These are phyloP conservation scores for Puccinellia tenuiflora DNA, from an alignment of 176 grass and related monocot species.

Conservation along the genomic window DNA sequence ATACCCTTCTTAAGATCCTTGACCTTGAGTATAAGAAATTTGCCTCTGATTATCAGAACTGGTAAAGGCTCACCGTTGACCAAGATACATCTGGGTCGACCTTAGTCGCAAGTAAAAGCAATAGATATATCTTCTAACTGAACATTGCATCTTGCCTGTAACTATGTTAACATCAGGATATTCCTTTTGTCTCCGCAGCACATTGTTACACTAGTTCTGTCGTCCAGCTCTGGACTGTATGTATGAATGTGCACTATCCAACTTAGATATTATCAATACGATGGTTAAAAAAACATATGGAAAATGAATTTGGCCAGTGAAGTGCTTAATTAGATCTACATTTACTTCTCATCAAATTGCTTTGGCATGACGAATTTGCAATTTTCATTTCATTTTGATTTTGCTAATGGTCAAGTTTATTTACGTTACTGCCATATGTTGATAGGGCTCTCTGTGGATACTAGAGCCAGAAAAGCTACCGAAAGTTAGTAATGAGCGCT, in stretches of 20 bases:
- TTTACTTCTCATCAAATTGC: not conserved
- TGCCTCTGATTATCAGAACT: not conserved
- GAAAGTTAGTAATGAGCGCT: slow-evolving; percentile 48
- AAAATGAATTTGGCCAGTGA: slow-evolving; percentile 1
- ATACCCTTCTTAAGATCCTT: not conserved
- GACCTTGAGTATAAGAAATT: too few relatives aligned
- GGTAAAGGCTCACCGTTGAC: not conserved
- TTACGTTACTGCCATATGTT: not conserved
- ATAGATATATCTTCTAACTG: not conserved
- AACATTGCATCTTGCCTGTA: not conserved
- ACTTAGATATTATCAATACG: not conserved
- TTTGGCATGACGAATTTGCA: not conserved
- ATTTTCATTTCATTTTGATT: not conserved
- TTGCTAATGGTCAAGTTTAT: not conserved
- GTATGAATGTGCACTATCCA: not conserved
- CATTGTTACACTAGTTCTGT: not conserved
- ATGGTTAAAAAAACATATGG: not conserved
- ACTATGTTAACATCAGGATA: not conserved
- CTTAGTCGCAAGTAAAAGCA: not conserved
- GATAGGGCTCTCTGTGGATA: slow-evolving; percentile 80
- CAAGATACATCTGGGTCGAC: not conserved
- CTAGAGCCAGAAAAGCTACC: slow-evolving; percentile 77
- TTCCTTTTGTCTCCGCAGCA: not conserved
- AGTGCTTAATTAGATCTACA: not conserved
- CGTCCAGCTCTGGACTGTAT: not conserved